Base-by-base conservation (phyloP, 2,329 filamentous ascomycete genomes). In the Fusarium brachygibbosum region DNA sequence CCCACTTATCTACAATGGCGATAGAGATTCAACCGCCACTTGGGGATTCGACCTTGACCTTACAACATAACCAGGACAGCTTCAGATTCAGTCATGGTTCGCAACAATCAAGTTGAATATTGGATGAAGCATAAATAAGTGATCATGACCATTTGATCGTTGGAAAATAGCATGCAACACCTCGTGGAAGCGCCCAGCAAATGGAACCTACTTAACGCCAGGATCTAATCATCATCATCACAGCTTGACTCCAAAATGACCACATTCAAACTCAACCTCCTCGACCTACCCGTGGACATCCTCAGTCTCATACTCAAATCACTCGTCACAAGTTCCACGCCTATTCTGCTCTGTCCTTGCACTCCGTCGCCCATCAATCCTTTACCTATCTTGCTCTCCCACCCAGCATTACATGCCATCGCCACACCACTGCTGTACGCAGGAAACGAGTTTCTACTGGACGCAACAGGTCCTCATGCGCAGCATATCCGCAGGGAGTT, bases 251-350 rank as follows among this genome's bases (percentile, higher is more conserved):
- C 23, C 16, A 35, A 48, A 31, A 35, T 17, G 42, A 63, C 59
- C 41, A 59, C n/a, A 31, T 61, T 77, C 37, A 74, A 78, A 28
- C 63, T 77, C 37, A 74, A 78, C 48, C 58, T 79, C 8, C 74
- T 80, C 6, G 78, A 80, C 35, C 72, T 79, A 4, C 77, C 78
- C 5, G 68, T 78, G 59, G 77, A 79, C 45, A 66, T 79, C 16
- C 60, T 79, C 41, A 68, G 71, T 38, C 69, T 78, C 45, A 77
- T 80, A 38, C 67, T 79, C 6, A 55, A 58, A 6, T 76, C 75
- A 8, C 74, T 79, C 19, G 66, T 80, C 40, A 75, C 67, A 16
- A 68, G 74, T 14, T 57, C 63, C 12, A 42, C 54, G 4, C 55
- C 60, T 14, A 74, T 79, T 40, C 45, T 66, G 6, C 67, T 79